Percentiles rank a stretch among this genome's conserved stretches.
Conservation (phyloP, 352 stramenopile genomes). For the Globisporangium carolinianum region DNA sequence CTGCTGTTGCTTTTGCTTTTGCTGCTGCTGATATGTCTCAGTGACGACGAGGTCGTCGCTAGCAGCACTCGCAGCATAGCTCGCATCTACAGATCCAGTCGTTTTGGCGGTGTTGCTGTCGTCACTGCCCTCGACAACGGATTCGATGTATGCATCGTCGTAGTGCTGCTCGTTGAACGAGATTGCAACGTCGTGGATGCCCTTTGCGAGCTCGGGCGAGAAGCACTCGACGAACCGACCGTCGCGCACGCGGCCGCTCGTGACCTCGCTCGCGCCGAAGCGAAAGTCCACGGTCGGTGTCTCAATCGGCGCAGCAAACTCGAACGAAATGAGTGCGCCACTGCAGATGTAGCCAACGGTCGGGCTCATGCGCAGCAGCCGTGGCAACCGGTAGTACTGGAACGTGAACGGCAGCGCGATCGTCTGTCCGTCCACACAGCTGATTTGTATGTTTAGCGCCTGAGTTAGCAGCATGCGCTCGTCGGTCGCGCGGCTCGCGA, state of each 20-base stretch:
- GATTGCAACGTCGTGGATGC: slow-evolving; percentile 35
- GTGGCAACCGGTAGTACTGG: slow-evolving; percentile 44
- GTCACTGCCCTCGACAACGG: background rate
- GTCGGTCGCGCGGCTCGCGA: slow-evolving; percentile 2
- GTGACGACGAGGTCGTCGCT: background rate
- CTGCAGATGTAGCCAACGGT: slow-evolving; percentile 53
- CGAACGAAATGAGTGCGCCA: slow-evolving; percentile 55
- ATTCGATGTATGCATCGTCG: slow-evolving; percentile 20
- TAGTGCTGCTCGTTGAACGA: slow-evolving; percentile 72
- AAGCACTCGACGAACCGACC: slow-evolving; percentile 55
- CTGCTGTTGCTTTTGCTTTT: background rate
- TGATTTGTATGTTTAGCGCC: slow-evolving; percentile 45
- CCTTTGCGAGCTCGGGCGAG: slow-evolving; percentile 39
- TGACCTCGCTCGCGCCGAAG: slow-evolving; percentile 34
- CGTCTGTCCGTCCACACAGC: slow-evolving; percentile 42
- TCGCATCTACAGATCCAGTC: too few relatives aligned
- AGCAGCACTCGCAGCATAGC: too few relatives aligned
- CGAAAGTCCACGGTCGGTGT: slow-evolving; percentile 56
- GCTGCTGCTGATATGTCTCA: background rate
- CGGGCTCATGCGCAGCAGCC: slow-evolving; percentile 43
- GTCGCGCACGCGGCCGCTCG: slow-evolving; percentile 26
- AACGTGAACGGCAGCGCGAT: slow-evolving; percentile 45
- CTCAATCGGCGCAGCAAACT: slow-evolving; percentile 50
- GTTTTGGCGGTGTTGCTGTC: background rate
- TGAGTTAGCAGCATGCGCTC: slow-evolving; percentile 37